phyloP scores from a whole-genome alignment of 140 eudicot species.

The Senecio squalidus region DNA sequence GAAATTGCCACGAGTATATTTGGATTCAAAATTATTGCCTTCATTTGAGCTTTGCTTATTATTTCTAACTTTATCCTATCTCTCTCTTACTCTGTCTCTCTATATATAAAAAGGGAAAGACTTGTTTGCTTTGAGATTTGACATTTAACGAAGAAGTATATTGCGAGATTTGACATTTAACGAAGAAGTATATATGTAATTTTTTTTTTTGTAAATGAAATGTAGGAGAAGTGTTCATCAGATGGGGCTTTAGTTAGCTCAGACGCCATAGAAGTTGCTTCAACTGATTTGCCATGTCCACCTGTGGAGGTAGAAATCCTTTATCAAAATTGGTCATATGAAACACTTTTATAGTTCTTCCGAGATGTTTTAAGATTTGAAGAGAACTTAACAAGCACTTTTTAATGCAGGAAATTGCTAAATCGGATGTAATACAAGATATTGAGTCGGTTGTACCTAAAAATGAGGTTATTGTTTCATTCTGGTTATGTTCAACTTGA shows the following conservation, averaged over 20 bases:
- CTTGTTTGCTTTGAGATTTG: no score
- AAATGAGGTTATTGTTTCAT: slow-evolving; percentile 20
- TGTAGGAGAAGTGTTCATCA: slow-evolving; percentile 28
- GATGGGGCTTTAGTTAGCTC: slow-evolving; percentile 8
- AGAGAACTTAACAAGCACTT: slow-evolving; percentile 2
- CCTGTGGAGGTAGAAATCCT: slow-evolving; percentile 5
- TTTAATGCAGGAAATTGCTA: slow-evolving; percentile 17
- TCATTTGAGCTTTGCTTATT: no score
- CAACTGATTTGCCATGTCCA: slow-evolving; percentile 4
- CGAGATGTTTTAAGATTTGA: not conserved
- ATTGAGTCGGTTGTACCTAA: slow-evolving; percentile 3
- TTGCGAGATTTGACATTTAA: no score
- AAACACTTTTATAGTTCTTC: not conserved
- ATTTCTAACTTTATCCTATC: no score
- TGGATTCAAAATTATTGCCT: no score
- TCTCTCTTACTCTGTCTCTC: no score
- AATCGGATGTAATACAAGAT: slow-evolving; percentile 6
- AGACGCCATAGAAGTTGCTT: no score
- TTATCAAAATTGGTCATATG: not conserved
- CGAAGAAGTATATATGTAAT: no score
- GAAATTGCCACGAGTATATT: no score
- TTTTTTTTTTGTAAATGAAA: not conserved
- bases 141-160: no score
- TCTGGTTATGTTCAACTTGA: not conserved
- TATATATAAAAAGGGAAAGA: no score